phyloP scores from a whole-genome alignment of 148 eudicot species.

The Chenopodium suecicum region DNA sequence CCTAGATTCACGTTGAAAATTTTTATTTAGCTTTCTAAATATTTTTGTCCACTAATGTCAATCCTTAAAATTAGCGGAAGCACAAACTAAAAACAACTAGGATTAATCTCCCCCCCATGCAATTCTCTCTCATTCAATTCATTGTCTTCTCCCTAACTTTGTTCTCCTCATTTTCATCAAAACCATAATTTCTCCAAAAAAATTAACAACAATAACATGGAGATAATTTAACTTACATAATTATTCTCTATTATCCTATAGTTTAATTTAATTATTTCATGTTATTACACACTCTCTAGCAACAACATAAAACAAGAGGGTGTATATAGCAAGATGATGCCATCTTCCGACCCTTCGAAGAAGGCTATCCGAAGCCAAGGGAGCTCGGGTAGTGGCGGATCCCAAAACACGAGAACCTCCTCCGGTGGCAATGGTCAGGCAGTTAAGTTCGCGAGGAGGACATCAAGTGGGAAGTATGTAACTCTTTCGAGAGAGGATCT shows the following conservation, averaged over 20 bases:
- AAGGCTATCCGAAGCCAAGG: conserved; percentile 39
- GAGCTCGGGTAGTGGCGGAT: conserved; percentile 26
- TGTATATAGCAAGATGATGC: conserved; percentile 8
- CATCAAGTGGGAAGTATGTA: conserved; percentile 71
- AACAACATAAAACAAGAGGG: neutral
- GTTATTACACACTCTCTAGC: neutral
- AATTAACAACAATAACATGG: neutral
- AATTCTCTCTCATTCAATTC: neutral
- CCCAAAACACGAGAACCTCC: conserved; percentile 23
- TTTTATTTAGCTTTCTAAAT: neutral
- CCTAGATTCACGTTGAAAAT: conserved; percentile 13
- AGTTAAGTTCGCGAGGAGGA: conserved; percentile 65
- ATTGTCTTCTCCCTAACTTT: conserved; percentile 13
- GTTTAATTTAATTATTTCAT: neutral
- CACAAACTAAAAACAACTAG: conserved; percentile 23
- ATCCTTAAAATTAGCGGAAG: conserved; percentile 21
- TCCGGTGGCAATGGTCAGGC: conserved; percentile 38
- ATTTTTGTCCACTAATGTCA: conserved; percentile 17
- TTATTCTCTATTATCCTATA: neutral
- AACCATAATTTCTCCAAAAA: neutral
- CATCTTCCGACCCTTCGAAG: conserved; percentile 35
- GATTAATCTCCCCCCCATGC: conserved; percentile 13
- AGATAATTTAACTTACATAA: neutral
- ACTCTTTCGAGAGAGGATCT: conserved; percentile 74
- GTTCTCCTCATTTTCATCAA: neutral